These are phyloP conservation scores for Pythium phragmitis DNA, from an alignment of 352 stramenopile species.

Conservation along the genomic window DNA sequence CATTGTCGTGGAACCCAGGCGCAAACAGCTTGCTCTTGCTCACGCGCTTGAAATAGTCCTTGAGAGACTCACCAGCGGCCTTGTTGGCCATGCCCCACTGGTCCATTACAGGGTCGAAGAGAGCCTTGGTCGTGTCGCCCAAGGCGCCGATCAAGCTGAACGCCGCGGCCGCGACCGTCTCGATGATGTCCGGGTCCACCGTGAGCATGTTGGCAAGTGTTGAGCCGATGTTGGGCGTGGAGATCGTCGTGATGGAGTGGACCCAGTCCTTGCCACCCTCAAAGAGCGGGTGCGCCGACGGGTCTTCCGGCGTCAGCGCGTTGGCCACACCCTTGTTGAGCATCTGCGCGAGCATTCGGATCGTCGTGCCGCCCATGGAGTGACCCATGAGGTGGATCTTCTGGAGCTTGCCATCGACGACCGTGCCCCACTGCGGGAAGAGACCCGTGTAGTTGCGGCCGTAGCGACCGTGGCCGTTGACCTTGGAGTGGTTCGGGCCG, in stretches of 20 bases:
- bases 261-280: conserved; percentile 8
- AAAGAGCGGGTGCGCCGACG: conserved; percentile 17
- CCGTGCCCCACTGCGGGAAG: conserved; percentile 55
- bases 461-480: conserved; percentile 28
- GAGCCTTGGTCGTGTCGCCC: too few species aligned
- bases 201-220: too few species aligned
- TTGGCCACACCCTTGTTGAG: conserved; percentile 38
- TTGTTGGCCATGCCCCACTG: too few species aligned
- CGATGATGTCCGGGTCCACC: too few species aligned
- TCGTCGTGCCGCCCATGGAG: conserved; percentile 75
- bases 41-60: too few species aligned
- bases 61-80: too few species aligned
- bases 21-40: too few species aligned
- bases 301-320: conserved; percentile 9
- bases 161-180: background rate
- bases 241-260: conserved; percentile 22
- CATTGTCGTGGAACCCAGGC: too few species aligned
- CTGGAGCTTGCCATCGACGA: conserved; percentile 46
- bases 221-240: conserved; percentile 12
- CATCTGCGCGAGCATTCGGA: conserved; percentile 72
- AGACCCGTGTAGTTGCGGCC: conserved; percentile 54
- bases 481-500: conserved; percentile 25
- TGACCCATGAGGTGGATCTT: conserved; percentile 75
- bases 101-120: too few species aligned
- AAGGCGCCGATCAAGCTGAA: conserved; percentile 27